phyloP scores from a whole-genome alignment of 371 early-diverging fungal species.

The Thermomucor indicae-seudaticae region DNA sequence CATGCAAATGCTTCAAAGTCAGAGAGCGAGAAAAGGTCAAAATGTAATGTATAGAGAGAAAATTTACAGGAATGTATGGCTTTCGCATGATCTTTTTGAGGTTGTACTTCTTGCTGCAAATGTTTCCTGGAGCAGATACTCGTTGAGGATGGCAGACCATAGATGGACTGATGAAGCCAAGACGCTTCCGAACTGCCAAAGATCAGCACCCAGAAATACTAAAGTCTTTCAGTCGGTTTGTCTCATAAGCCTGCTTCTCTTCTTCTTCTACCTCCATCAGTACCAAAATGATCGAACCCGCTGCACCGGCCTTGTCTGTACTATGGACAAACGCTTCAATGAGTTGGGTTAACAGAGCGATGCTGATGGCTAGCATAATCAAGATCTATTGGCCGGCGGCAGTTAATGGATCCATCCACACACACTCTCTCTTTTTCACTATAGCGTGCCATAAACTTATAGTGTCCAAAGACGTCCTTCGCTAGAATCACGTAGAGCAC shows the following conservation, averaged over 20 bases:
- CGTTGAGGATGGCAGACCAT: not conserved
- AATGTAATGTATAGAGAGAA: not conserved
- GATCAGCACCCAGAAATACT: constrained; percentile 69
- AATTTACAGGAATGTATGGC: not conserved
- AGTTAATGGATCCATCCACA: not conserved
- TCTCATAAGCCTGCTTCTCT: not conserved
- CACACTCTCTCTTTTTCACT: not conserved
- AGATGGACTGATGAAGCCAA: constrained; percentile 25
- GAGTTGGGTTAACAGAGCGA: constrained; percentile 44
- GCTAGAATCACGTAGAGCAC: constrained; percentile 11
- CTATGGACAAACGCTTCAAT: constrained; percentile 20
- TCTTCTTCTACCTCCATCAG: constrained; percentile 52
- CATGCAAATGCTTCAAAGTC: not conserved
- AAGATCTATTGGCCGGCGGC: constrained; percentile 34
- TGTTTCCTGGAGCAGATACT: not conserved
- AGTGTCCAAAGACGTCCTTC: constrained; percentile 8
- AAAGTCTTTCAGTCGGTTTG: not conserved
- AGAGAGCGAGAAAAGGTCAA: not conserved
- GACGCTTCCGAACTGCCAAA: constrained; percentile 70
- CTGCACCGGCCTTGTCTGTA: constrained; percentile 40
- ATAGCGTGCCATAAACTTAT: constrained; percentile 12
- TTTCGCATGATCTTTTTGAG: not conserved
- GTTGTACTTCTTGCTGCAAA: not conserved
- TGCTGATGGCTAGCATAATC: constrained; percentile 51
- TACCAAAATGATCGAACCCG: constrained; percentile 57